Conservation (phyloP, 345 rosid species). For the Salix koriyanagi region DNA sequence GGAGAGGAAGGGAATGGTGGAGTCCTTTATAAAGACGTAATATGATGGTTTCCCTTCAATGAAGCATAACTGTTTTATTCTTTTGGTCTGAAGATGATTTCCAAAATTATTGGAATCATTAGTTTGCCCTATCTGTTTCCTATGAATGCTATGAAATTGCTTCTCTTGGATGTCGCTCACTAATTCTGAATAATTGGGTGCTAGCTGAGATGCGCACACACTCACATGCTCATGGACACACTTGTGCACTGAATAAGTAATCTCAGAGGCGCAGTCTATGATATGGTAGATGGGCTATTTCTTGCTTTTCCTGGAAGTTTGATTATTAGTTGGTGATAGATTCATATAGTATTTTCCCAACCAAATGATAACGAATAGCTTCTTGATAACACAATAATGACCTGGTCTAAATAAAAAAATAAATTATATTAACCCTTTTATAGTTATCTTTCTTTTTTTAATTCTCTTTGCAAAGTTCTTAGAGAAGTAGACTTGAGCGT, state of each 20-base stretch:
- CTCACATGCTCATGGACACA: not conserved
- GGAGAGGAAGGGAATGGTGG: constrained; percentile 83
- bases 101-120: not conserved
- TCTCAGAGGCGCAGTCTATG: not conserved
- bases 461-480: not conserved
- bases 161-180: not conserved
- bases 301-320: not conserved
- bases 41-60: constrained; percentile 1
- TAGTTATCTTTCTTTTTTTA: not conserved
- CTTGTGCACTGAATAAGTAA: not conserved
- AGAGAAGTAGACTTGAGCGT: not conserved
- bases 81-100: not conserved
- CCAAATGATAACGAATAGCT: not conserved
- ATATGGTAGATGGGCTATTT: not conserved
- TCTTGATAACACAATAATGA: not conserved
- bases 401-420: not conserved
- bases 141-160: not conserved
- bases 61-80: constrained; percentile 9
- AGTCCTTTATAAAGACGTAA: constrained; percentile 85
- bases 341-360: not conserved
- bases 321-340: not conserved
- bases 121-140: not conserved
- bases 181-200: not conserved
- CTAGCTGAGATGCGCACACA: not conserved
- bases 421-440: not conserved